These are phyloP conservation scores for Venturia aucupariae DNA, from an alignment of 2,329 filamentous ascomycete genomes.

Conservation along the genomic window DNA sequence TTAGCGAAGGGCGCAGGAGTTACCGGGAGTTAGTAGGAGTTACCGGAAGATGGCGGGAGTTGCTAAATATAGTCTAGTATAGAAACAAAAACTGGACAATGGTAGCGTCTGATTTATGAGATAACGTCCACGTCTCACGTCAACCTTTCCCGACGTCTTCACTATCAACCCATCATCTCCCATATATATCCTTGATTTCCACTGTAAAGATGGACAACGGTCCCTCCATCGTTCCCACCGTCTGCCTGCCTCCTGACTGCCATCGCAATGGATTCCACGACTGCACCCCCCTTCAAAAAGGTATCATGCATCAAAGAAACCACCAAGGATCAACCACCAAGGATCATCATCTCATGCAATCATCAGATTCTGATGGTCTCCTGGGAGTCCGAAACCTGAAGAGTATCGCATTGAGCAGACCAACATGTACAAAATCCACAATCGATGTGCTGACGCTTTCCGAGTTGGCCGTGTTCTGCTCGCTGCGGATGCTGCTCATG, in stretches of 20 bases:
- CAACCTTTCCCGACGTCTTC: no score
- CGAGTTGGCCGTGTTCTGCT: constrained; percentile 7
- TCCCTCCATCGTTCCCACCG: background rate
- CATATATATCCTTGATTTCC: no score
- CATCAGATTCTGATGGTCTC: constrained; percentile 26
- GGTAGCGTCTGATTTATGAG: no score
- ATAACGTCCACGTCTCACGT: no score
- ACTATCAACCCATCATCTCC: no score
- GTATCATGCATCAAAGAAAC: background rate
- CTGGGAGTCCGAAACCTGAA: constrained; percentile 16
- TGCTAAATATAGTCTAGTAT: no score
- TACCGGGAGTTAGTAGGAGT: no score
- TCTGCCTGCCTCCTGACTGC: background rate
- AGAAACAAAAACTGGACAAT: no score
- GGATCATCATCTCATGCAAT: background rate
- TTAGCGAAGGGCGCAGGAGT: no score
- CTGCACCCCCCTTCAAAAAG: background rate
- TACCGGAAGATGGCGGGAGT: no score
- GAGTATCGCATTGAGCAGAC: constrained; percentile 7
- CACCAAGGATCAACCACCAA: background rate
- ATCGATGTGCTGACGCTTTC: constrained; percentile 2
- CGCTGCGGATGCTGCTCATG: constrained; percentile 14
- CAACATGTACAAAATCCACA: constrained; percentile 12
- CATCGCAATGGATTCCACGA: background rate
- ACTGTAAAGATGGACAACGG: background rate